Evolutionary conservation across 768 basidiomycete genomes (phyloP).

Genomic region (Mycena crocata): DNA sequence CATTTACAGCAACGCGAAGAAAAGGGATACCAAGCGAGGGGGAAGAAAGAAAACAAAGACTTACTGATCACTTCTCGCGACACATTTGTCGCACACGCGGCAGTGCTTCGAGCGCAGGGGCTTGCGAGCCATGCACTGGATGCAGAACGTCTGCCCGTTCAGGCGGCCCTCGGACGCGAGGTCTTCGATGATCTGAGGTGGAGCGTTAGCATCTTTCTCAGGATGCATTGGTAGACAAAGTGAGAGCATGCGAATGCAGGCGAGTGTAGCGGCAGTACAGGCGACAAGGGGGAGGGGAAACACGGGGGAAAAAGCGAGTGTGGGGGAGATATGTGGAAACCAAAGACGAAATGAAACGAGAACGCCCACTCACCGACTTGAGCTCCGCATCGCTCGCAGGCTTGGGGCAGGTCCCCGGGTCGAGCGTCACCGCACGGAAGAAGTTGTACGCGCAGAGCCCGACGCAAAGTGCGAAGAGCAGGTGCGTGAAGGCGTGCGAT

Average conservation of each 20-base stretch:
- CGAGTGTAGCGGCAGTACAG: no score
- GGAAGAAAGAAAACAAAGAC: conserved; percentile 41
- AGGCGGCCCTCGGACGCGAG: conserved; percentile 87
- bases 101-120: conserved; percentile 97
- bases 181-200: conserved; percentile 86
- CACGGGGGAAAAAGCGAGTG: no score
- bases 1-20: no score
- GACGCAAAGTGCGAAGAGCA: conserved; percentile 78
- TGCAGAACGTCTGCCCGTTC: conserved; percentile 97
- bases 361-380: conserved; percentile 87
- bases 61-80: conserved; percentile 93
- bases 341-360: no score
- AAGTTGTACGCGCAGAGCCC: conserved; percentile 89
- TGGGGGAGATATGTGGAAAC: no score
- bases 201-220: neutral
- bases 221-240: no score
- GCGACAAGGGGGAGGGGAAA: neutral
- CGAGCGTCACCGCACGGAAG: conserved; percentile 88
- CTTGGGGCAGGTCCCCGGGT: conserved; percentile 89
- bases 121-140: conserved; percentile 94
- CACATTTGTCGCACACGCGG: conserved; percentile 89
- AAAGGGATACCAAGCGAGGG: neutral
- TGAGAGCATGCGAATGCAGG: no score
- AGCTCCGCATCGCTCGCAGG: conserved; percentile 87
- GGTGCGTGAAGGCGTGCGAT: conserved; percentile 78